phyloP scores from a whole-genome alignment of 352 stramenopile genomes.

The Sclerospora graminicola region DNA sequence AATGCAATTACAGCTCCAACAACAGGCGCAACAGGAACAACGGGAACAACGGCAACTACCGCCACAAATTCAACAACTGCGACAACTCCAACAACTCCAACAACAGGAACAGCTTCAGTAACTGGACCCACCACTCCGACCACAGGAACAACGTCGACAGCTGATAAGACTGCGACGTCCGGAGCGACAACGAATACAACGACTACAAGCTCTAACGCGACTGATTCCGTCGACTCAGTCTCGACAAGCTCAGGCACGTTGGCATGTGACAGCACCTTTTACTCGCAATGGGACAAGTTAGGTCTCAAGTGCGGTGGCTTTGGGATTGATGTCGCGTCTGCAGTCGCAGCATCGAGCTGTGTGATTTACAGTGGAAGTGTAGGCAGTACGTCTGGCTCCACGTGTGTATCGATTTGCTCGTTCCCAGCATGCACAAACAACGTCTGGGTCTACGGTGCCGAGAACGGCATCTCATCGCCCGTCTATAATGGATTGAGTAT shows the following conservation, averaged over 20 bases:
- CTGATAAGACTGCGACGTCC: background rate
- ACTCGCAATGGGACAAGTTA: slow-evolving; percentile 60
- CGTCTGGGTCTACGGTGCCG: slow-evolving; percentile 46
- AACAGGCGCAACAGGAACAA: slow-evolving; percentile 10
- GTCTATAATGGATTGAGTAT: slow-evolving; percentile 49
- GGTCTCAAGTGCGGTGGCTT: slow-evolving; percentile 46
- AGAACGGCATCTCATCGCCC: slow-evolving; percentile 53
- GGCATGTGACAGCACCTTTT: slow-evolving; percentile 69
- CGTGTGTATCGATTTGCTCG: slow-evolving; percentile 71
- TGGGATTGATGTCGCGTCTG: slow-evolving; percentile 38
- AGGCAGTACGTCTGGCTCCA: slow-evolving; percentile 30
- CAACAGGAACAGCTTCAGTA: slow-evolving; percentile 6
- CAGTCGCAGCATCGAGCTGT: slow-evolving; percentile 41
- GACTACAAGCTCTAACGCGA: slow-evolving; percentile 10
- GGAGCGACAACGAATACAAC: slow-evolving; percentile 4
- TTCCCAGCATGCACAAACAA: slow-evolving; percentile 57
- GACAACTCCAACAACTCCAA: slow-evolving; percentile 12
- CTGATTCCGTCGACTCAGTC: slow-evolving; percentile 3
- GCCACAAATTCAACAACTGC: background rate
- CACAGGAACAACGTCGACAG: too few relatives aligned
- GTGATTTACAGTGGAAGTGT: slow-evolving; percentile 72
- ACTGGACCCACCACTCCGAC: too few relatives aligned
- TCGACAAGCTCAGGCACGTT: slow-evolving; percentile 29
- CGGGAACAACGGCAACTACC: slow-evolving; percentile 5
- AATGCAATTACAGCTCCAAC: slow-evolving; percentile 3